These are phyloP conservation scores for Agastache rugosa DNA, from an alignment of 257 asterid genomes.

Conservation along the genomic window DNA sequence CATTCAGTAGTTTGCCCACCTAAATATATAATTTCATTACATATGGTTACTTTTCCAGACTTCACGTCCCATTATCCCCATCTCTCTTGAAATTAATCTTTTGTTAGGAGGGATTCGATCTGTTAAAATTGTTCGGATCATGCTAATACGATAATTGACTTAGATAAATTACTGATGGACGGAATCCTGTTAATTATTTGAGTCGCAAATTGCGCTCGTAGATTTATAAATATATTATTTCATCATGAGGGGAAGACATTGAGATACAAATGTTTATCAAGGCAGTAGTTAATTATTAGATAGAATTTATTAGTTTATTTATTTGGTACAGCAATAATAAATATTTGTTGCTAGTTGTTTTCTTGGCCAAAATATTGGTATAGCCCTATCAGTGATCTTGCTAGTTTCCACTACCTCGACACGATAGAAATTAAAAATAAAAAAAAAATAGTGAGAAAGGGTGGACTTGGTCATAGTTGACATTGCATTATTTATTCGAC, in stretches of 20 bases:
- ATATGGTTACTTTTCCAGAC: not conserved
- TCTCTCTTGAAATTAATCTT: not conserved
- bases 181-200: not conserved
- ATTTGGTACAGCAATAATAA: not conserved
- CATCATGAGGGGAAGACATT: not conserved
- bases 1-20: constrained; percentile 19
- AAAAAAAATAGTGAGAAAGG: not conserved
- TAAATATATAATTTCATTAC: not conserved
- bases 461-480: constrained; percentile 10
- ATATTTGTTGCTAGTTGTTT: not conserved
- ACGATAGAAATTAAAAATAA: not conserved
- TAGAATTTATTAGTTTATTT: not conserved
- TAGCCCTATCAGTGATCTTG: not conserved
- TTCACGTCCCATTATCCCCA: too few relatives aligned
- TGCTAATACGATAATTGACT: not conserved
- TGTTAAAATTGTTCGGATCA: not conserved
- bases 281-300: not conserved
- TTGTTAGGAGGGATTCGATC: not conserved
- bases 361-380: too few relatives aligned
- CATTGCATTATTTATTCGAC: not conserved
- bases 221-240: not conserved
- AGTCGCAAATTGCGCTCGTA: not conserved
- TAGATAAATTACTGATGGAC: not conserved
- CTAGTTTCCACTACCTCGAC: not conserved
- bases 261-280: not conserved